Percentiles rank a stretch among this genome's conserved stretches.
Evolutionary conservation across 306 rosid species (phyloP).

Genomic region (Dryas octopetala): DNA sequence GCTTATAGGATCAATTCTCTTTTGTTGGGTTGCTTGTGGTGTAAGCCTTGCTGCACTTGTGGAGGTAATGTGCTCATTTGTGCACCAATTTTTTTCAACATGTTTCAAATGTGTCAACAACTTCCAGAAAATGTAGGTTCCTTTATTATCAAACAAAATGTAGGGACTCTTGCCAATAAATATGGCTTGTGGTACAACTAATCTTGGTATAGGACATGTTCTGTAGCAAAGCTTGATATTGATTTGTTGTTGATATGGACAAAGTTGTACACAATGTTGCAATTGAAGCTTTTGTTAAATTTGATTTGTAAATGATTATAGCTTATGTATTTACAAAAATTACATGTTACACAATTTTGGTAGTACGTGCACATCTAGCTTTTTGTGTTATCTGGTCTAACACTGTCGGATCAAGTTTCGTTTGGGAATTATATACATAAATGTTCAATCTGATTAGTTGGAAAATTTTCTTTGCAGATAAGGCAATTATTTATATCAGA

Average conservation of each 20-base stretch:
- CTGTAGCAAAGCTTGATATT: not conserved
- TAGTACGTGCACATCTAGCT: not conserved
- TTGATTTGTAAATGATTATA: too few relatives aligned
- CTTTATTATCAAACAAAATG: not conserved
- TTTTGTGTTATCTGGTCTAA: not conserved
- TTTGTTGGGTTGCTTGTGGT: slow-evolving; percentile 91
- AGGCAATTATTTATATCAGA: slow-evolving; percentile 74
- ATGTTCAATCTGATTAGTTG: not conserved
- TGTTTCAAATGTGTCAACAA: slow-evolving; percentile 5
- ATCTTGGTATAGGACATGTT: not conserved
- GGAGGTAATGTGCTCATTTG: slow-evolving; percentile 58
- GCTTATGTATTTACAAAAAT: not conserved
- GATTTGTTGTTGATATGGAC: not conserved
- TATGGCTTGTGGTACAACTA: not conserved
- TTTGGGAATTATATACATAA: not conserved
- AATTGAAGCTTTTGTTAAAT: too few relatives aligned
- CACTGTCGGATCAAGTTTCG: not conserved
- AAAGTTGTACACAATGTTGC: too few relatives aligned
- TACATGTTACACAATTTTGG: not conserved
- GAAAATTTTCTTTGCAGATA: slow-evolving; percentile 47
- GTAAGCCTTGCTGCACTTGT: slow-evolving; percentile 83
- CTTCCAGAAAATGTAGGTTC: not conserved
- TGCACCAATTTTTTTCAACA: not conserved
- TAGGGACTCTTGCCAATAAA: not conserved
- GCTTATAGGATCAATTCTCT: slow-evolving; percentile 75